These are phyloP conservation scores for Aspergillus luchuensis DNA, from an alignment of 2,329 filamentous ascomycete genomes.

Conservation along the genomic window DNA sequence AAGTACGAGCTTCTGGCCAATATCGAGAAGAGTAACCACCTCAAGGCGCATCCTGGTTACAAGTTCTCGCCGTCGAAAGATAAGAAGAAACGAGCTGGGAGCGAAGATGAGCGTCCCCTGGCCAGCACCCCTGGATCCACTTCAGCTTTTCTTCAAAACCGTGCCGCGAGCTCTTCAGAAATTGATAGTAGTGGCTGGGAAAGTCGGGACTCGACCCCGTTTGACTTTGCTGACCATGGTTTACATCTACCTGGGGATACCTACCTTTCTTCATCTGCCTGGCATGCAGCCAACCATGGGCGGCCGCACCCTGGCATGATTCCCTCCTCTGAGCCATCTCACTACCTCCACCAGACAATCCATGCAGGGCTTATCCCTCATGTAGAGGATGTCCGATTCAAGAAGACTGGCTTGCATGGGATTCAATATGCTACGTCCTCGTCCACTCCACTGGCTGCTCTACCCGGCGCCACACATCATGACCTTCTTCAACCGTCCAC, in stretches of 20 bases:
- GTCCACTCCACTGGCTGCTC: conserved; percentile 42
- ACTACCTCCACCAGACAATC: conserved; percentile 56
- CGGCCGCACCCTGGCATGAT: conserved; percentile 51
- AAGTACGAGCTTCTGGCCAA: conserved; percentile 78
- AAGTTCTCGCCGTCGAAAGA: conserved; percentile 74
- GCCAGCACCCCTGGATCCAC: conserved; percentile 21
- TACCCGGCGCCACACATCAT: conserved; percentile 47
- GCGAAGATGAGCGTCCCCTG: conserved; percentile 35
- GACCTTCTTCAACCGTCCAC: conserved; percentile 44
- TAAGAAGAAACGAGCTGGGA: conserved; percentile 63
- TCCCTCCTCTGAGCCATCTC: conserved; percentile 47
- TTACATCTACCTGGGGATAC: conserved; percentile 15
- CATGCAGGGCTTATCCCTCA: conserved; percentile 43
- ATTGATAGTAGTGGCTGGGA: conserved; percentile 28
- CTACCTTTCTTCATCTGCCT: conserved; percentile 50
- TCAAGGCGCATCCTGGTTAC: conserved; percentile 82
- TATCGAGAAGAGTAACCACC: conserved; percentile 81
- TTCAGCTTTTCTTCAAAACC: conserved; percentile 25
- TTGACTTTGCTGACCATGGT: conserved; percentile 30
- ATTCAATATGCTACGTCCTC: conserved; percentile 30
- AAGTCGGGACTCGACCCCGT: conserved; percentile 41
- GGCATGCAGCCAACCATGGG: conserved; percentile 54
- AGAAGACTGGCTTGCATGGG: conserved; percentile 35
- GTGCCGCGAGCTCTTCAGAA: conserved; percentile 31
- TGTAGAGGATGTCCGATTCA: conserved; percentile 50